These are phyloP conservation scores for Cordyceps fumosorosea DNA, from an alignment of 2,329 filamentous ascomycete genomes.

Conservation along the genomic window DNA sequence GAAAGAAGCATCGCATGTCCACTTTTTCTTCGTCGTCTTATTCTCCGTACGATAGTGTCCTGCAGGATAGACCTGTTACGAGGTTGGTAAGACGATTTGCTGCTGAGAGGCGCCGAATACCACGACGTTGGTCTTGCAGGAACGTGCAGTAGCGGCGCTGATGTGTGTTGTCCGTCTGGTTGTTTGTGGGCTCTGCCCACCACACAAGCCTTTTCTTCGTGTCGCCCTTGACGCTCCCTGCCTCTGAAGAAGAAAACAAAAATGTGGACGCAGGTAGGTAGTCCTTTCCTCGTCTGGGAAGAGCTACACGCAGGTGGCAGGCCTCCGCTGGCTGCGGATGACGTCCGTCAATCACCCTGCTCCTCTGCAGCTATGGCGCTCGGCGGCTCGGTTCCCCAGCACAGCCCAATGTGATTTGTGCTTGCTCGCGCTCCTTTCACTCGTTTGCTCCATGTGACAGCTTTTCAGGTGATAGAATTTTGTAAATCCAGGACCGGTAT, in stretches of 20 bases:
- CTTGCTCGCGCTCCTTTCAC: not conserved
- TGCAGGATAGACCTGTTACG: conserved; percentile 5
- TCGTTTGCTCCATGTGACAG: not conserved
- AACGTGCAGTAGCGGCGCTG: conserved; percentile 6
- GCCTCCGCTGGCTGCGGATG: not conserved
- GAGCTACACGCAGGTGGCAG: not conserved
- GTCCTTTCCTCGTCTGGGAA: not conserved
- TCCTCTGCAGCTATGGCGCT: not conserved
- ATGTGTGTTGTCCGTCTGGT: not conserved
- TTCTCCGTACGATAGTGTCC: not conserved
- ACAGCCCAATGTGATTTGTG: not conserved
- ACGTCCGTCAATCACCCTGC: not conserved
- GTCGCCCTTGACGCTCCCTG: not conserved
- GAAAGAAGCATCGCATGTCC: not conserved
- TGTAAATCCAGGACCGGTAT: not conserved
- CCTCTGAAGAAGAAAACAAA: not conserved
- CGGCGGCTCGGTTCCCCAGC: not conserved
- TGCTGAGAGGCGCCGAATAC: not conserved
- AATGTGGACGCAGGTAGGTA: too few species aligned
- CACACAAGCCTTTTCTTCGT: not conserved
- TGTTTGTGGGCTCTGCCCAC: not conserved
- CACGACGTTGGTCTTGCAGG: not conserved
- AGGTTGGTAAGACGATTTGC: conserved; percentile 3
- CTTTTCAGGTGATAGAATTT: too few species aligned
- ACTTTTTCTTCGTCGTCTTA: not conserved